Evolutionary conservation across 179 eudicot species (phyloP).

Genomic region (Heliamphora pulchella): DNA sequence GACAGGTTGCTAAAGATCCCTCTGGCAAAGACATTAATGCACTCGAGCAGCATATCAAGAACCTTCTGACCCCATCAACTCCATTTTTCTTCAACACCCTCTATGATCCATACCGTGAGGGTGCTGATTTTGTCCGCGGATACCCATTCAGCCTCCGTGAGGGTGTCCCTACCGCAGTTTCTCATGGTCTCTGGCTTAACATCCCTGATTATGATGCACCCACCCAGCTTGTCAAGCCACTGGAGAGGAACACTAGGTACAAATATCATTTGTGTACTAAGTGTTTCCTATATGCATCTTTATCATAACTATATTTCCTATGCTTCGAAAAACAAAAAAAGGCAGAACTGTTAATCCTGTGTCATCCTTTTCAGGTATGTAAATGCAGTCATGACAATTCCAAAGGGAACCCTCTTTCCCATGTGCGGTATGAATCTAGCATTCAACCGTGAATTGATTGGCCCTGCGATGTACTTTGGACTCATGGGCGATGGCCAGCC

Average conservation of each 20-base stretch:
- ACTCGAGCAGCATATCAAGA: conserved; percentile 32
- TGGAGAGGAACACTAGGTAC: conserved; percentile 22
- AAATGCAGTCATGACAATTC: conserved; percentile 26
- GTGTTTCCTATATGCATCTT: not conserved
- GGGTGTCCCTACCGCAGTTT: conserved; percentile 23
- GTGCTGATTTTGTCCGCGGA: conserved; percentile 30
- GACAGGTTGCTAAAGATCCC: conserved; percentile 30
- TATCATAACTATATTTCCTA: too few species aligned
- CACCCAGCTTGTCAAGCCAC: conserved; percentile 30
- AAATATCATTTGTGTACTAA: not conserved
- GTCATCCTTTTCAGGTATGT: conserved; percentile 12
- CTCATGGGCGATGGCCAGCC: conserved; percentile 30
- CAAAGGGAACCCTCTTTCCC: conserved; percentile 30
- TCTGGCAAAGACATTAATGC: conserved; percentile 27
- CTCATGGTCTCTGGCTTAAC: conserved; percentile 29
- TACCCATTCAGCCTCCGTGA: conserved; percentile 31
- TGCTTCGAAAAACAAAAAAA: too few species aligned
- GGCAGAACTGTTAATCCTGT: not conserved
- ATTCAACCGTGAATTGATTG: conserved; percentile 24
- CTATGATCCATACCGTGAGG: conserved; percentile 26
- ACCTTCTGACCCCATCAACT: conserved; percentile 24
- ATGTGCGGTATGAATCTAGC: conserved; percentile 29
- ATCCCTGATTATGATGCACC: conserved; percentile 27
- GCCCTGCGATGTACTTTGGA: conserved; percentile 31
- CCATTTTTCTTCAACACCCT: conserved; percentile 31